These are phyloP conservation scores for Penicillium subrubescens DNA, from an alignment of 495 filamentous ascomycete species.

Conservation along the genomic window DNA sequence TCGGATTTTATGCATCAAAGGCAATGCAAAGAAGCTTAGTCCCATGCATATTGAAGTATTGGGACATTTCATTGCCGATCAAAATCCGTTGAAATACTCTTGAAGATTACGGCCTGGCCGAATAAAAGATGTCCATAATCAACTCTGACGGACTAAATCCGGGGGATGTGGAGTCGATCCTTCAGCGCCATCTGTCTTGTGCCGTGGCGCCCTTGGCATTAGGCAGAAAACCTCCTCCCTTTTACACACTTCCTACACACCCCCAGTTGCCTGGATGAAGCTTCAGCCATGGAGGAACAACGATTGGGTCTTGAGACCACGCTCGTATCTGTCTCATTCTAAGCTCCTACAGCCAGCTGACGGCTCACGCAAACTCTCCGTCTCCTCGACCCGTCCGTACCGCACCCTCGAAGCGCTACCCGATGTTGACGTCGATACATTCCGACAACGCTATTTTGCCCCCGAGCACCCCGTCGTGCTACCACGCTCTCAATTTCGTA, in stretches of 20 bases:
- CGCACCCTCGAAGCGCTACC: slow-evolving; percentile 34
- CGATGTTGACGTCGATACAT: slow-evolving; percentile 41
- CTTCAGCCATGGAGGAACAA: slow-evolving; percentile 28
- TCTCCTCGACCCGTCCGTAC: slow-evolving; percentile 19
- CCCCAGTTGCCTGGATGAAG: slow-evolving; percentile 36
- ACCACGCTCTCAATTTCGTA: slow-evolving; percentile 43
- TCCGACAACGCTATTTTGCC: slow-evolving; percentile 50
- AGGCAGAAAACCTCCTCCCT: neutral
- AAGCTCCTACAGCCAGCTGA: neutral
- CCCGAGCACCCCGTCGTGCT: slow-evolving; percentile 51
- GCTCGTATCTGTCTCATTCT: slow-evolving; percentile 1
- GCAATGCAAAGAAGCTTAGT: neutral
- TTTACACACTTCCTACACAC: neutral
- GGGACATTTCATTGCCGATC: no score
- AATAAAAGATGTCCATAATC: no score
- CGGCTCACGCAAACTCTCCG: slow-evolving; percentile 23
- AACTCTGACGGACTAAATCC: neutral
- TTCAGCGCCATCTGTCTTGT: neutral
- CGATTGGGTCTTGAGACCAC: slow-evolving; percentile 16
- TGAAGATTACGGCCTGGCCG: no score
- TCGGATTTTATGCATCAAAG: neutral
- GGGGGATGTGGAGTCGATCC: neutral
- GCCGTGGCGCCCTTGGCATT: neutral
- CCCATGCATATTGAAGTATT: neutral
- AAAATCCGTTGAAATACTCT: no score